Percentiles rank a stretch among this genome's conserved stretches.
Conservation (phyloP, 352 stramenopile genomes). For the Phytophthora syringae region DNA sequence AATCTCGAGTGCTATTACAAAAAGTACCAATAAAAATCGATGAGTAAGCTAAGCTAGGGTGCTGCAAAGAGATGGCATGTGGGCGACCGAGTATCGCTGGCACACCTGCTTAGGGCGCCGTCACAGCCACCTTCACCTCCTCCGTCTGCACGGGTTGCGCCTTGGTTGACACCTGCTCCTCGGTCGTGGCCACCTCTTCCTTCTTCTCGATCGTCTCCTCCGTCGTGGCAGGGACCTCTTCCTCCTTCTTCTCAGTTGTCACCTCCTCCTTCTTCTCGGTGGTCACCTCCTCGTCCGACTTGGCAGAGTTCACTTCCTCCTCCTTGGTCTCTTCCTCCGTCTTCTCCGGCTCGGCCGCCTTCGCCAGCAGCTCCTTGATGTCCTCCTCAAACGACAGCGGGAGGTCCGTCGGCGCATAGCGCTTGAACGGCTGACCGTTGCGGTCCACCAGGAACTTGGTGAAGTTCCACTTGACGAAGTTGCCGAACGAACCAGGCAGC, state of each 20-base stretch:
- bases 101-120: slow-evolving; percentile 17
- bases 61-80: slow-evolving; percentile 32
- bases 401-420: slow-evolving; percentile 27
- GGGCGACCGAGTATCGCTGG: slow-evolving; percentile 5
- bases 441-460: slow-evolving; percentile 92
- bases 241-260: slow-evolving; percentile 13
- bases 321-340: slow-evolving; percentile 33
- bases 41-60: slow-evolving; percentile 31
- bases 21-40: slow-evolving; percentile 41
- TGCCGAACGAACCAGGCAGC: slow-evolving; percentile 64
- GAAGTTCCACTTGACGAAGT: slow-evolving; percentile 90
- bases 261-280: slow-evolving; percentile 18
- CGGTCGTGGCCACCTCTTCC: slow-evolving; percentile 12
- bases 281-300: slow-evolving; percentile 20
- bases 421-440: slow-evolving; percentile 66
- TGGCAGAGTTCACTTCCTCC: slow-evolving; percentile 16
- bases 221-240: slow-evolving; percentile 1
- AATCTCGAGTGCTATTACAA: slow-evolving; percentile 43
- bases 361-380: slow-evolving; percentile 47
- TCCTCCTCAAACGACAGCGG: slow-evolving; percentile 39
- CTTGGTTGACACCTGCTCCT: slow-evolving; percentile 23
- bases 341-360: slow-evolving; percentile 34
- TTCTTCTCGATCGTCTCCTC: slow-evolving; percentile 29
- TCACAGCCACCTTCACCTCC: slow-evolving; percentile 26
- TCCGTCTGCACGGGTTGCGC: slow-evolving; percentile 27